These are phyloP conservation scores for Leptographium flavum DNA, from an alignment of 2,329 filamentous ascomycete species.

Conservation along the genomic window DNA sequence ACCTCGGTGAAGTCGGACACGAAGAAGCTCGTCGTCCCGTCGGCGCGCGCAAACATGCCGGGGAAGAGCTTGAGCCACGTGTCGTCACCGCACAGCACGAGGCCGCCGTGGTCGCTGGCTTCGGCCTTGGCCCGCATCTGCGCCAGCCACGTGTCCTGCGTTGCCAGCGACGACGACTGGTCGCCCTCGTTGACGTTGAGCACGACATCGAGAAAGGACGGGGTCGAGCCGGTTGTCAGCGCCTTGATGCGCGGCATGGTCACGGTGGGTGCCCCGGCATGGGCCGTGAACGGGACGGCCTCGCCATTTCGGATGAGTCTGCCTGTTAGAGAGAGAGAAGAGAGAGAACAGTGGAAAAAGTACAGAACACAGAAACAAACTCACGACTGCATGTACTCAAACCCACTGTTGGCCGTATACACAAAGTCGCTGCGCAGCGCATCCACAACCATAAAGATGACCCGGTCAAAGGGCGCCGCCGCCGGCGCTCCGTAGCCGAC, in stretches of 20 bases:
- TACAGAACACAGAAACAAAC: too few species aligned
- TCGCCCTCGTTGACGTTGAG: slow-evolving; percentile 93
- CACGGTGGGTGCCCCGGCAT: slow-evolving; percentile 92
- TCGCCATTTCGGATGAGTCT: slow-evolving; percentile 73
- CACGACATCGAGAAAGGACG: slow-evolving; percentile 92
- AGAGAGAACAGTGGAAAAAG: neutral
- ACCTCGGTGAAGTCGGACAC: slow-evolving; percentile 98
- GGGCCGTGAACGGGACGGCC: slow-evolving; percentile 85
- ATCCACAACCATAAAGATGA: slow-evolving; percentile 97
- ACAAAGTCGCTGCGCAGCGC: slow-evolving; percentile 93
- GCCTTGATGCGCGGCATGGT: slow-evolving; percentile 98
- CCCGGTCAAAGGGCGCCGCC: slow-evolving; percentile 64
- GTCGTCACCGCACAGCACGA: slow-evolving; percentile 94
- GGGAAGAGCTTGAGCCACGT: slow-evolving; percentile 98
- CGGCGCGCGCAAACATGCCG: slow-evolving; percentile 67
- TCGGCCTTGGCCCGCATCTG: slow-evolving; percentile 65
- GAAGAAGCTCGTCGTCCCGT: slow-evolving; percentile 96
- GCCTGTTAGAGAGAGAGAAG: slow-evolving; percentile 1
- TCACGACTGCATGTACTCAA: slow-evolving; percentile 77
- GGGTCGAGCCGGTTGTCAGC: slow-evolving; percentile 94
- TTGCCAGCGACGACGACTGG: slow-evolving; percentile 71
- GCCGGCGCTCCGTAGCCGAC: slow-evolving; percentile 41
- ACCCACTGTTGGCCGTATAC: slow-evolving; percentile 65
- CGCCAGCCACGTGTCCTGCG: slow-evolving; percentile 90
- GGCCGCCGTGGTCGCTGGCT: slow-evolving; percentile 38